These are phyloP conservation scores for Gelatoporia subvermispora DNA, from an alignment of 768 basidiomycete species.

Conservation along the genomic window DNA sequence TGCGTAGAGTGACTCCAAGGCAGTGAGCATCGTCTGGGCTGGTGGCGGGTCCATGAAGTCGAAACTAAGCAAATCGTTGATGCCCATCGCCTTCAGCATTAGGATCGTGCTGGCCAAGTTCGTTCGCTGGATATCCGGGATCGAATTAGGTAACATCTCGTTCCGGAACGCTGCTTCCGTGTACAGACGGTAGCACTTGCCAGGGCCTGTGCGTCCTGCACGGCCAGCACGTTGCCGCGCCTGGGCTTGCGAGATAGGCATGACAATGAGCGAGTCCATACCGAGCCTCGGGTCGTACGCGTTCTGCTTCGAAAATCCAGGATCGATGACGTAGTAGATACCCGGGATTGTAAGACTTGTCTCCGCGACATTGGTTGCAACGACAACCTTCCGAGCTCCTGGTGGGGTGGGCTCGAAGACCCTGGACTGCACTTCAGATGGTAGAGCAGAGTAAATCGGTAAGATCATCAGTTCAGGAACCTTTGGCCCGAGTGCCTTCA, in stretches of 20 bases:
- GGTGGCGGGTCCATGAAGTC: conserved; percentile 99
- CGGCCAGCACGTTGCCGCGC: conserved; percentile 94
- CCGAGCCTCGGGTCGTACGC: conserved; percentile 95
- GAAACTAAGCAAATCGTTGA: conserved; percentile 96
- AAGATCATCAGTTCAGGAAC: conserved; percentile 96
- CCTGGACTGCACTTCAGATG: conserved; percentile 95
- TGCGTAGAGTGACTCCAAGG: conserved; percentile 90
- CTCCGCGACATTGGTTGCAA: conserved; percentile 99
- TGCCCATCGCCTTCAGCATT: conserved; percentile 97
- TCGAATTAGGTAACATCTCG: conserved; percentile 96
- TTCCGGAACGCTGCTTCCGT: conserved; percentile 98
- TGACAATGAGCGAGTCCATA: conserved; percentile 98
- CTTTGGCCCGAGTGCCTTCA: conserved; percentile 98
- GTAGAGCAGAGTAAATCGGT: conserved; percentile 96
- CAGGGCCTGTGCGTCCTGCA: conserved; percentile 96
- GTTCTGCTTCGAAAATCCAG: conserved; percentile 98
- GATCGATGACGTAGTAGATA: conserved; percentile 98
- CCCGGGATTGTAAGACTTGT: conserved; percentile 97
- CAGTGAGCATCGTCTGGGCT: conserved; percentile 94
- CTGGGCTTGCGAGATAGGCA: conserved; percentile 98
- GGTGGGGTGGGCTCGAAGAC: conserved; percentile 98
- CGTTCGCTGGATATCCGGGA: conserved; percentile 96
- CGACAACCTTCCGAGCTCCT: conserved; percentile 97
- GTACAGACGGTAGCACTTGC: conserved; percentile 96
- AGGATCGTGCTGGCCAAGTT: conserved; percentile 91